Conservation (phyloP, 2,329 filamentous ascomycete species). For the Xylaria sp. region DNA sequence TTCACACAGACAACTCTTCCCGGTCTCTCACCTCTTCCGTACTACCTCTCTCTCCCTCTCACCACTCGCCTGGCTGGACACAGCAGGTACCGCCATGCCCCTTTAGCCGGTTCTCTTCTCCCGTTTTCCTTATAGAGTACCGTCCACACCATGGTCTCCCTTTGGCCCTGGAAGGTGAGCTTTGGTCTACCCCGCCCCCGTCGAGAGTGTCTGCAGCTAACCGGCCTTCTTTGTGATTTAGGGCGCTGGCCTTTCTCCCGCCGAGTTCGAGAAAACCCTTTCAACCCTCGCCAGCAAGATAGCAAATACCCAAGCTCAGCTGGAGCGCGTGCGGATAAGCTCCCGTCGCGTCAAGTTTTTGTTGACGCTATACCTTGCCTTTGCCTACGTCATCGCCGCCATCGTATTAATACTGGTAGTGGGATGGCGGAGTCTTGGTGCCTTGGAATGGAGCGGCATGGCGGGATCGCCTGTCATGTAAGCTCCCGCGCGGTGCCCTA, state of each 20-base stretch:
- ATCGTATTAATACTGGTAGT: slow-evolving; percentile 80
- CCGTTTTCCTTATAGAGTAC: background rate
- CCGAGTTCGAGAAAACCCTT: slow-evolving; percentile 88
- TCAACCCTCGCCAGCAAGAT: slow-evolving; percentile 80
- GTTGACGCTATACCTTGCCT: slow-evolving; percentile 83
- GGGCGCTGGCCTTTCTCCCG: slow-evolving; percentile 76
- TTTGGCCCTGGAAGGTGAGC: slow-evolving; percentile 78
- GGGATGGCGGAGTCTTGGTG: slow-evolving; percentile 72
- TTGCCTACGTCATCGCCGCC: slow-evolving; percentile 82
- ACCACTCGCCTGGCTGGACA: background rate
- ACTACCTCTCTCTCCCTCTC: background rate
- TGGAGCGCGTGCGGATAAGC: slow-evolving; percentile 67
- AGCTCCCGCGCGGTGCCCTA: slow-evolving; percentile 24
- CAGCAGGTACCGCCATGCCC: slow-evolving; percentile 22
- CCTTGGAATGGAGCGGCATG: slow-evolving; percentile 72
- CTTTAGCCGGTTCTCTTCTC: slow-evolving; percentile 10
- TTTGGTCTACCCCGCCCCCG: background rate
- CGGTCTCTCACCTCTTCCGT: background rate
- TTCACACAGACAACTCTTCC: no score
- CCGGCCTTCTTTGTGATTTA: slow-evolving; percentile 33
- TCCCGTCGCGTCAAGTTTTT: slow-evolving; percentile 77
- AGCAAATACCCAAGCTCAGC: slow-evolving; percentile 61
- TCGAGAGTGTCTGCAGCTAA: background rate
- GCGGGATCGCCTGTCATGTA: slow-evolving; percentile 74
- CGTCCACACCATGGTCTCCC: slow-evolving; percentile 60